Evolutionary conservation across 2,329 filamentous ascomycete species (phyloP).

Genomic region (Microdochium bolleyi): DNA sequence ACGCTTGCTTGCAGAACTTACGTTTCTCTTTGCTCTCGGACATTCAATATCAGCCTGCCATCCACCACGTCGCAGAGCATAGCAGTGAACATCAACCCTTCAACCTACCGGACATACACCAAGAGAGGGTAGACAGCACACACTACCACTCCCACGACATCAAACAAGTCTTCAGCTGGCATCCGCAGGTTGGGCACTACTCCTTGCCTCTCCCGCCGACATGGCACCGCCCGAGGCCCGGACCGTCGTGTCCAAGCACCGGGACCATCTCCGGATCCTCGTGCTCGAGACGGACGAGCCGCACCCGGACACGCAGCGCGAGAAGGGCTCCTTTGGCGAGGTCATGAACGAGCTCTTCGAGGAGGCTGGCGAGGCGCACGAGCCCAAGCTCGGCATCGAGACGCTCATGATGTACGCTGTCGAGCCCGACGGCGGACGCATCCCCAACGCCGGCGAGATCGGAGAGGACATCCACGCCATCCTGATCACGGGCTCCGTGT

Average conservation of each 20-base stretch:
- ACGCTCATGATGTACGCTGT: conserved; percentile 48
- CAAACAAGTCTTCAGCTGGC: too few relatives aligned
- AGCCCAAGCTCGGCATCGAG: conserved; percentile 45
- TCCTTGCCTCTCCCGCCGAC: background rate
- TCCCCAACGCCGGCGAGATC: conserved; percentile 39
- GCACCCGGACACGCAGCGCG: conserved; percentile 38
- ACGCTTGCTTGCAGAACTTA: too few relatives aligned
- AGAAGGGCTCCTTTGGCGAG: conserved; percentile 44
- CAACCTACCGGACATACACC: too few relatives aligned
- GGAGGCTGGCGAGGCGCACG: conserved; percentile 40
- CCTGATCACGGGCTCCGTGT: conserved; percentile 63
- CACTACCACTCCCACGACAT: too few relatives aligned
- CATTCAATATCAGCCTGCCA: too few relatives aligned
- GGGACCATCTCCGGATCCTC: conserved; percentile 24
- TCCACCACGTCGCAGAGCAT: too few relatives aligned
- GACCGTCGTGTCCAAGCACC: background rate
- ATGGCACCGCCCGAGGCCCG: background rate
- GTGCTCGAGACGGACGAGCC: conserved; percentile 52
- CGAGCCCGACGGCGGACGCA: conserved; percentile 33
- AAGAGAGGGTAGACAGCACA: too few relatives aligned
- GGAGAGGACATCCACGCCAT: conserved; percentile 59
- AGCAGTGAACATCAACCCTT: too few relatives aligned
- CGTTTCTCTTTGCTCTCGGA: too few relatives aligned
- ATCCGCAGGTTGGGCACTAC: too few relatives aligned
- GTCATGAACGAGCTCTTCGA: conserved; percentile 43